Percentiles rank a stretch among this genome's conserved stretches.
phyloP scores from a whole-genome alignment of 768 basidiomycete species.

The Mrakia blollopis region DNA sequence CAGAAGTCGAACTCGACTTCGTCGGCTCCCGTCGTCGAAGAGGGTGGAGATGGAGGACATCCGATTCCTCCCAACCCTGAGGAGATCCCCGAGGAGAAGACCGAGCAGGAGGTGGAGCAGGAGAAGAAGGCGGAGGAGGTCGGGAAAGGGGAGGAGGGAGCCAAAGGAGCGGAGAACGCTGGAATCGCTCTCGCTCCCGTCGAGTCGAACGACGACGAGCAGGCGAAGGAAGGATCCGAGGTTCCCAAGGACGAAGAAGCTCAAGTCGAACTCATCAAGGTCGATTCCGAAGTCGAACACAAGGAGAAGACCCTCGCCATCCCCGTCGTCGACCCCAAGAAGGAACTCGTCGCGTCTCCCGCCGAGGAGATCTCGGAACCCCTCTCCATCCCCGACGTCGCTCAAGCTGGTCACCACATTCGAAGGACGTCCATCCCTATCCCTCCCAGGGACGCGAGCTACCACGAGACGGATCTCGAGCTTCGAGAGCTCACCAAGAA shows the following conservation, averaged over 20 bases:
- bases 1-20: conserved; percentile 24
- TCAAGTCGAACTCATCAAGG: conserved; percentile 4
- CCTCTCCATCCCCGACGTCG: background rate
- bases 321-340: background rate
- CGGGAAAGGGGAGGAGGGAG: conserved; percentile 38
- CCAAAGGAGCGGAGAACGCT: conserved; percentile 41
- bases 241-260: background rate
- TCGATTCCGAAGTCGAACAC: conserved; percentile 10
- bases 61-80: conserved; percentile 32
- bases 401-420: background rate
- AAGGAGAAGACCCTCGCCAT: conserved; percentile 10
- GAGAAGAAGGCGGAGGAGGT: conserved; percentile 37
- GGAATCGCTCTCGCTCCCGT: conserved; percentile 43
- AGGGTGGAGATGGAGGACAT: conserved; percentile 22
- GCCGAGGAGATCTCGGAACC: background rate
- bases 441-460: conserved; percentile 22
- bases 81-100: conserved; percentile 40
- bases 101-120: conserved; percentile 35
- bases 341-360: background rate
- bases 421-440: conserved; percentile 21
- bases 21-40: conserved; percentile 14
- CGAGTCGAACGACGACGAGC: background rate
- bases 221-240: background rate
- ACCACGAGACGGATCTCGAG: conserved; percentile 23
- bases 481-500: conserved; percentile 17